Evolutionary conservation across 1,284 basidiomycete genomes (phyloP).

Genomic region (Marasmius fiardii): DNA sequence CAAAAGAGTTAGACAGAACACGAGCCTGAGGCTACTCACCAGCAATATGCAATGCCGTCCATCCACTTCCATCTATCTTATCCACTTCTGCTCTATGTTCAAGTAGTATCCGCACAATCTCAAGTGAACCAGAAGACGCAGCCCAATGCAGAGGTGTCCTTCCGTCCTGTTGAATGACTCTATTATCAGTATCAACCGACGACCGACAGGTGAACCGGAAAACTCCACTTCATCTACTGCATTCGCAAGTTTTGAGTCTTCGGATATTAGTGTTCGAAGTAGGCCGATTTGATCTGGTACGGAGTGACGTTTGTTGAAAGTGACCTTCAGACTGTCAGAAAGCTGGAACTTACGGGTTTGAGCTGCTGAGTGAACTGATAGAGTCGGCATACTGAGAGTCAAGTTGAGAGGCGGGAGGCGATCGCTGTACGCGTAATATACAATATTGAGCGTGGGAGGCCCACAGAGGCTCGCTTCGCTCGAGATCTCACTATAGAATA

Average conservation of each 20-base stretch:
- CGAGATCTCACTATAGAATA: too few species aligned
- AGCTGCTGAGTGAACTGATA: conserved; percentile 59
- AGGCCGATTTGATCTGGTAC: conserved; percentile 73
- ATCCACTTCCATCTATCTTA: conserved; percentile 70
- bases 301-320: conserved; percentile 7
- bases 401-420: neutral
- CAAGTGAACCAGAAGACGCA: conserved; percentile 69
- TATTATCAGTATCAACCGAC: neutral
- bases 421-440: neutral
- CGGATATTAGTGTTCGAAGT: conserved; percentile 65
- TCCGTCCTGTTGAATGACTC: conserved; percentile 59
- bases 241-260: conserved; percentile 68
- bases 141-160: conserved; percentile 91
- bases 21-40: conserved; percentile 46
- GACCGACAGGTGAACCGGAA: conserved; percentile 3
- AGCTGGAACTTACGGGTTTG: conserved; percentile 50
- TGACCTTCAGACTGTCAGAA: neutral
- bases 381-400: conserved; percentile 24
- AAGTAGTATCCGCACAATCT: conserved; percentile 72
- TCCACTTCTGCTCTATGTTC: conserved; percentile 72
- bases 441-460: too few species aligned
- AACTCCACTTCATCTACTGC: conserved; percentile 62
- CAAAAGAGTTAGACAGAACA: conserved; percentile 8
- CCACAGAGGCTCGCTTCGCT: too few species aligned
- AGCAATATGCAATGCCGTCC: conserved; percentile 88